Evolutionary conservation across 768 basidiomycete species (phyloP), one percentile per base, ranked within the genome.

Genomic region (Chalciporus chontae): DNA sequence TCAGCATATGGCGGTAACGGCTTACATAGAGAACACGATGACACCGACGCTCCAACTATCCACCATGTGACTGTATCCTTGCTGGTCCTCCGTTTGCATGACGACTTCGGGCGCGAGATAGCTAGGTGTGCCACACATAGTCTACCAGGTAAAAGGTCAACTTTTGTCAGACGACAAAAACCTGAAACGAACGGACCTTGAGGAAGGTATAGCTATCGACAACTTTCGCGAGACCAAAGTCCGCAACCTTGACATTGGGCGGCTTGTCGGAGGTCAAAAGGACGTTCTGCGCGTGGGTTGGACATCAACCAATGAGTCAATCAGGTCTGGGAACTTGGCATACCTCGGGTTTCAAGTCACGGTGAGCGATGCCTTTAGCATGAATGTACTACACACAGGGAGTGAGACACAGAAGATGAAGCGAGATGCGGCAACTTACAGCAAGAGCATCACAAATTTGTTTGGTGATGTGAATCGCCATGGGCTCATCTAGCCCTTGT

Each of bases 31-130:
- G 60, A 87, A 98, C 1, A 97, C 80, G 46, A 98, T 96, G 18
- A 96, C 92, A 6, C 96, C 95, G 10, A 94, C 81, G 40, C 91
- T 94, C 94, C 94, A 99, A 54, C 90, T 92, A 63, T 99, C 96
- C 43, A 98, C 96, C 17, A 87, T 72, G 50, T 85, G 80, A 60
- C 87, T 85, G 61, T 99, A 98, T 3, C 94, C 94, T 48, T 17
- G 80, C 72, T 24, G 60, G 24, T 75, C 69, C 38, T 77, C 72
- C 4, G 61, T 43, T 54, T 86, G 84, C 53, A 71, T 72, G 43
- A 97, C 87, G 27, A 99, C 91, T 58, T 97, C 94, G 1, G 92
- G 92, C 1, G 93, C 94, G 5, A 96, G 83, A 65, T 97, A 97
- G 56, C 82, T 84, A 0, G 95, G 95, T 0, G 96, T 99, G 4